phyloP scores from a whole-genome alignment of 768 basidiomycete genomes.

The Boletus bicolor region DNA sequence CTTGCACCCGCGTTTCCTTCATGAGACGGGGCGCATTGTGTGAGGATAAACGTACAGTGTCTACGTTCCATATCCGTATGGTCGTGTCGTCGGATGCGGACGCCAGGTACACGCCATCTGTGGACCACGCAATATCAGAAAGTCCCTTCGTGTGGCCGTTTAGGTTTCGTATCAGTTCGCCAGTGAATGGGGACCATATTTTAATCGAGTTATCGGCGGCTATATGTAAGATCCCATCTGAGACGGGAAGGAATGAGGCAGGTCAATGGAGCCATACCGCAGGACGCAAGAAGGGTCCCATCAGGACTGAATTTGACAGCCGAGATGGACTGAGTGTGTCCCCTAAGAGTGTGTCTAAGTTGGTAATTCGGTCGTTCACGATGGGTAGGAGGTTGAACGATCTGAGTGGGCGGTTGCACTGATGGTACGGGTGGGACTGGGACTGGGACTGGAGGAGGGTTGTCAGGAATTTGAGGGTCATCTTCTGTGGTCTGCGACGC shows the following conservation, averaged over 20 bases:
- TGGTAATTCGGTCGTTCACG: conserved; percentile 61
- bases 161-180: conserved; percentile 71
- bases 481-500: conserved; percentile 85
- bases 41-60: conserved; percentile 51
- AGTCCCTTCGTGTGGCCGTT: conserved; percentile 78
- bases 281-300: conserved; percentile 81
- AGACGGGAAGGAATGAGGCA: neutral
- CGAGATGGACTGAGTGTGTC: conserved; percentile 82
- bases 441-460: conserved; percentile 42
- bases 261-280: conserved; percentile 50
- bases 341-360: conserved; percentile 62
- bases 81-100: conserved; percentile 93
- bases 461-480: conserved; percentile 72
- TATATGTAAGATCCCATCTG: conserved; percentile 25
- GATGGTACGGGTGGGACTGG: conserved; percentile 31
- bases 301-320: conserved; percentile 91
- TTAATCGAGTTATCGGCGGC: conserved; percentile 78
- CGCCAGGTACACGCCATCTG: conserved; percentile 77
- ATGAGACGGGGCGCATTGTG: neutral
- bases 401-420: conserved; percentile 31
- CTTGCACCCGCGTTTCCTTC: neutral
- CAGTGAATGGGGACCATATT: conserved; percentile 80
- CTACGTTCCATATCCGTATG: conserved; percentile 85
- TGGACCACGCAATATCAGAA: conserved; percentile 87
- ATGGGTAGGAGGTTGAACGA: conserved; percentile 35